Evolutionary conservation across 768 basidiomycete species (phyloP).

Genomic region (Leucosporidium yakuticum): DNA sequence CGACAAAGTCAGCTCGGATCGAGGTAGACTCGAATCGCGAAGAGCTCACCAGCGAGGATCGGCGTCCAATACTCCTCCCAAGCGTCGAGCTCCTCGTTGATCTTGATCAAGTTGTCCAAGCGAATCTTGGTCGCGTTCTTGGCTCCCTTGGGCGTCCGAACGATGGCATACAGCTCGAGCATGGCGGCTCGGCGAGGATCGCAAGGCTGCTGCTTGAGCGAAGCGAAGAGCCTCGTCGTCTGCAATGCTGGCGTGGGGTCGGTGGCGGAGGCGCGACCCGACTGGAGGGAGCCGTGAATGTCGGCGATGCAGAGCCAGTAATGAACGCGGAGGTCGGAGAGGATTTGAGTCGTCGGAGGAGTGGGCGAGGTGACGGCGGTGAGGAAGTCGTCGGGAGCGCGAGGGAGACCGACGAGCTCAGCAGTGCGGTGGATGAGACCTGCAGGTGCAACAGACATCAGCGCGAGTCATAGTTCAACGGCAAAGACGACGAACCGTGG

Average conservation of each 20-base stretch:
- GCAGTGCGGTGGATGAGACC: background rate
- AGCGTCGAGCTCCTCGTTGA: slow-evolving; percentile 26
- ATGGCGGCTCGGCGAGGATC: slow-evolving; percentile 6
- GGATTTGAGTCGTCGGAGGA: slow-evolving; percentile 12
- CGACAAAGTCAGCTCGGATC: too few species aligned
- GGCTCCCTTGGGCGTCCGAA: slow-evolving; percentile 9
- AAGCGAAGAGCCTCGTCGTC: background rate
- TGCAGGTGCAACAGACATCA: too few species aligned
- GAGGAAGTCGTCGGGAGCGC: slow-evolving; percentile 17
- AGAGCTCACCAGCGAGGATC: slow-evolving; percentile 11
- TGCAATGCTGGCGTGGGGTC: background rate
- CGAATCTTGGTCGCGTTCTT: slow-evolving; percentile 11
- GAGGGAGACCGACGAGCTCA: background rate
- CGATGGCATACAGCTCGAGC: slow-evolving; percentile 30
- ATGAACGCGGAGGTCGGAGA: slow-evolving; percentile 4
- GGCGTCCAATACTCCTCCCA: slow-evolving; percentile 26
- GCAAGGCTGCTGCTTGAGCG: too few species aligned
- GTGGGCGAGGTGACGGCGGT: slow-evolving; percentile 28
- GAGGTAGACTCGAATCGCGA: too few species aligned
- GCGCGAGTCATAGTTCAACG: too few species aligned
- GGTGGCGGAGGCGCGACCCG: background rate
- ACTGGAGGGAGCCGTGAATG: slow-evolving; percentile 2
- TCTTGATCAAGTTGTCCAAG: slow-evolving; percentile 19
- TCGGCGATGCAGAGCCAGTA: background rate
- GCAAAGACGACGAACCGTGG: background rate